Base-by-base conservation (phyloP, 805 yeast genomes). In the Alloascoidea hylecoeti region DNA sequence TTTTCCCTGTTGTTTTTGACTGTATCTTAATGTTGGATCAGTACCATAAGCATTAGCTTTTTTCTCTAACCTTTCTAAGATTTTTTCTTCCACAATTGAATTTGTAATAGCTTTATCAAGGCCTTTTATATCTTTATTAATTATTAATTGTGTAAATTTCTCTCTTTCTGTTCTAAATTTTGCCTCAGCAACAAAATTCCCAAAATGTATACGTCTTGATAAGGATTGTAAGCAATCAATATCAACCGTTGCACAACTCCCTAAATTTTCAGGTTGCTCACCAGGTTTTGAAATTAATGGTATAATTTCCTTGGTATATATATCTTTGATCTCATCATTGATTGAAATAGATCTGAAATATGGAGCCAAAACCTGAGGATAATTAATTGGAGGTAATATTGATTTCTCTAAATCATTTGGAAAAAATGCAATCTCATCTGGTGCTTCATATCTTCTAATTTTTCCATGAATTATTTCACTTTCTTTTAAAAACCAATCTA, bases 121-220 rank as follows among this genome's bases (percentile, higher is more conserved):
- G 0, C 89, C 95, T 9, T 63, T 61, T 4, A 72, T 59, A 53
- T 92, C 95, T 40, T 63, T 68, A 0, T 66, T 71, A 44, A 61
- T 53, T 47, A 92, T 92, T 47, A 86, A 59, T 46, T 67, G 60
- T 2, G 72, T 72, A 61, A 77, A 85, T 37, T 55, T 56, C 37
- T 71, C 82, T 27, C 63, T 67, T 43, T 88, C 92, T 17, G 65
- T 61, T 49, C 68, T 76, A 57, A 75, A 92, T 58, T 92, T 92
- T 35, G 95, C 81, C 56, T 92, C 98, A 3, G 98, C 98, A 5
- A 92, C 98, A 64, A 89, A 92, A 58, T 82, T 83, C 37, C 98
- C 98, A 60, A 89, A 92, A 59, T 92, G 98, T 47, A 92, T 84
- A 53, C 98, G 70, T 50, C 98, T 68, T 5, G 95, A 81, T 35